A percentile compares a stretch with the other conserved stretches of the same genome.
These are phyloP conservation scores for Oryza nivara DNA, from an alignment of 176 grass and related monocot genomes.

Conservation along the genomic window DNA sequence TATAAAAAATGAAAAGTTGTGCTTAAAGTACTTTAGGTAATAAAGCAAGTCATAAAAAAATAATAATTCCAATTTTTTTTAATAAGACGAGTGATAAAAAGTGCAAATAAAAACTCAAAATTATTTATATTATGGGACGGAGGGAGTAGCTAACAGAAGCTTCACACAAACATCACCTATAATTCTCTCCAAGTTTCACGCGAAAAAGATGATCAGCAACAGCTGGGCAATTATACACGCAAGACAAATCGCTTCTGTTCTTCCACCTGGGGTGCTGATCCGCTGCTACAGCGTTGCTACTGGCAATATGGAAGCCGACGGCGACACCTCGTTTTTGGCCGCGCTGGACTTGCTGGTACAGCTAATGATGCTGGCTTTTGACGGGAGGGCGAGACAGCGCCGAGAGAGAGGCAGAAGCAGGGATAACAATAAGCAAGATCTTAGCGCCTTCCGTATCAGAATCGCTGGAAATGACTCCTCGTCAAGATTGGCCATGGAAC, in stretches of 20 bases:
- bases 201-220: not conserved
- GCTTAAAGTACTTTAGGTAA: too few relatives aligned
- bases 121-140: too few relatives aligned
- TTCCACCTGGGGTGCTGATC: not conserved
- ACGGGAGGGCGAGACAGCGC: constrained; percentile 12
- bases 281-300: not conserved
- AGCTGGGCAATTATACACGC: not conserved
- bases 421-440: constrained; percentile 30
- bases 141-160: too few relatives aligned
- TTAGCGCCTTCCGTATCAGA: constrained; percentile 42
- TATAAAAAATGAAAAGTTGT: too few relatives aligned
- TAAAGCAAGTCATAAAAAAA: too few relatives aligned
- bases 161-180: too few relatives aligned
- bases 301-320: not conserved
- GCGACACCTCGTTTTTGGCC: constrained; percentile 17
- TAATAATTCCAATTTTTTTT: too few relatives aligned
- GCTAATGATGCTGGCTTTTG: constrained; percentile 55
- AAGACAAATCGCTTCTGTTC: not conserved
- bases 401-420: not conserved
- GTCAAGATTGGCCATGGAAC: constrained; percentile 22
- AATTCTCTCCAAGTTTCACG: too few relatives aligned
- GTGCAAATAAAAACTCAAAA: too few relatives aligned
- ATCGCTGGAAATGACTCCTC: constrained; percentile 41
- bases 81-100: too few relatives aligned
- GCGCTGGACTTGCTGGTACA: not conserved